A percentile compares a stretch with the other conserved stretches of the same genome.
phyloP scores from a whole-genome alignment of 257 asterid species.

The Paulownia fortunei region DNA sequence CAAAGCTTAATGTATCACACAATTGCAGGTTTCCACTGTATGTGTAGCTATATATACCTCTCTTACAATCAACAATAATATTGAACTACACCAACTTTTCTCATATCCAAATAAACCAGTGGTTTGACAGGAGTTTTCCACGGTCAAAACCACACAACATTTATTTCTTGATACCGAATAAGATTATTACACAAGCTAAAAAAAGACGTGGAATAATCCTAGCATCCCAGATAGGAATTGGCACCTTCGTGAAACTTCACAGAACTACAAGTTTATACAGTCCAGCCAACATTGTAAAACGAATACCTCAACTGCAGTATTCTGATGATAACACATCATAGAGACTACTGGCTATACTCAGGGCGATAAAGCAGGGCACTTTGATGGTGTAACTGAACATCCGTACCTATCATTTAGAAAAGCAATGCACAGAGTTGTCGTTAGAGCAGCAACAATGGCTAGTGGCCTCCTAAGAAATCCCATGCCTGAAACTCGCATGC shows the following conservation, averaged over 20 bases:
- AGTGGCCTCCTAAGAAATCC: no score
- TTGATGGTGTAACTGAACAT: neutral
- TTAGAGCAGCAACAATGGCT: conserved; percentile 81
- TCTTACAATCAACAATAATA: neutral
- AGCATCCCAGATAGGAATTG: neutral
- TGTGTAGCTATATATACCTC: neutral
- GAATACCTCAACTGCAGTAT: neutral
- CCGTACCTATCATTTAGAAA: conserved; percentile 91
- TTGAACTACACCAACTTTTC: neutral
- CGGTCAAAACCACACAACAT: conserved; percentile 15
- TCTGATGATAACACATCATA: neutral
- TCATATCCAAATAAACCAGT: conserved; percentile 8
- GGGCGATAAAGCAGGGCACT: no score
- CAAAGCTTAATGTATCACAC: neutral
- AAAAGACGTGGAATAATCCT: conserved; percentile 13
- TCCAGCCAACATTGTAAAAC: conserved; percentile 13
- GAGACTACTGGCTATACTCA: neutral
- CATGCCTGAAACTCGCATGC: no score
- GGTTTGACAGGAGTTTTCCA: conserved; percentile 8
- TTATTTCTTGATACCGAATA: conserved; percentile 9
- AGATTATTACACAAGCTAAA: neutral
- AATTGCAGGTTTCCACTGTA: neutral
- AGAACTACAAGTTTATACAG: neutral
- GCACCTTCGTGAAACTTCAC: conserved; percentile 13
- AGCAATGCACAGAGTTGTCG: conserved; percentile 87